Evolutionary conservation across 2,329 filamentous ascomycete genomes (phyloP), one percentile per base, ranked within the genome.

Genomic region (Curvularia verruculosa): DNA sequence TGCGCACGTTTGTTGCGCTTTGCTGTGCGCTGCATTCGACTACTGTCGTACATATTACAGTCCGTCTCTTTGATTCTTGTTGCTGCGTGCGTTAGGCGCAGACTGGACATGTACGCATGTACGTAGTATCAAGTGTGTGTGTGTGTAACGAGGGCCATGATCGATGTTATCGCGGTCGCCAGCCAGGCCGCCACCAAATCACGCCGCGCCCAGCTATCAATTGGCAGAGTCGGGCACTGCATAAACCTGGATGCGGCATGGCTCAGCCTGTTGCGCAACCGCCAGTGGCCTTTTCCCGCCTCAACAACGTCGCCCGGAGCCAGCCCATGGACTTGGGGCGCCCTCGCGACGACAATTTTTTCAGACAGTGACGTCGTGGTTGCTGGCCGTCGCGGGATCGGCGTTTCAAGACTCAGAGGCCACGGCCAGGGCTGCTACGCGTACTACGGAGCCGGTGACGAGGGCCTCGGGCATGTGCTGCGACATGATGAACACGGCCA

Each of bases 171-270:
- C 29, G 5, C 10, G 8, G 26, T 8, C 5, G 26, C 5, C 26
- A 28, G 26, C 54, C 51, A 44, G 31, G 50, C 50, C 40, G 23
- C 37, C 39, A 49, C 56, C 63, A 54, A 67, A 65, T 63, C 66
- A 65, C 47, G 50, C 46, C 24, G 28, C 54, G 51, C 54, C 48
- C 55, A 54, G 64, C 63, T 64, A 67, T 64, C 59, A 55, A 53
- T 48, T 53, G 51, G 21, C 53, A 56, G 44, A 43, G 47, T 44
- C 44, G 41, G 41, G 40, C 63, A 52, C 56, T 64, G 62, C 66
- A 69, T 66, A 40, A 49, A 46, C 58, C 56, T 64, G 58, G 63
- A 69, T 64, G 26, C 40, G 56, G 46, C 50, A 63, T 63, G 60
- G 54, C 58, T 44, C 53, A 60, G 54, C 46, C 37, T 49, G 52